Conservation (phyloP, 2,329 filamentous ascomycete species). For the Penicillium glabrum region DNA sequence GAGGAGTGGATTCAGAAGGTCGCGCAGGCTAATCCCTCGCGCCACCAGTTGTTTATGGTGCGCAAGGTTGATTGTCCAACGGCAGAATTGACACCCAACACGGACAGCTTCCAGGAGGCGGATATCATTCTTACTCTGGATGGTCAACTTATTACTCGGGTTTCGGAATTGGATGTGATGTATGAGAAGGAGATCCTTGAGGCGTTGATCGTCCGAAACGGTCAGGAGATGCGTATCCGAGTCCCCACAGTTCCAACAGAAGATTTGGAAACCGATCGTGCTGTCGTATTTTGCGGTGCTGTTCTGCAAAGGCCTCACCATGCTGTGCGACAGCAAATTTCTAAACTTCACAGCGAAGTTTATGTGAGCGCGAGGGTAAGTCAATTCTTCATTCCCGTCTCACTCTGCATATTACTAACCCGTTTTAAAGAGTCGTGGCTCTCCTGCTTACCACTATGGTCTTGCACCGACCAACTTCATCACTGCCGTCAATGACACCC, state of each 20-base stretch:
- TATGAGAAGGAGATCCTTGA: conserved; percentile 83
- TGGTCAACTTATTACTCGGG: conserved; percentile 85
- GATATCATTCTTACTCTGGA: conserved; percentile 92
- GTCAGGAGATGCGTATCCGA: conserved; percentile 72
- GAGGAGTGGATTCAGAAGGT: conserved; percentile 95
- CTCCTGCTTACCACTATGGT: conserved; percentile 84
- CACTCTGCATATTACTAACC: conserved; percentile 4
- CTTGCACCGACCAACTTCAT: conserved; percentile 97
- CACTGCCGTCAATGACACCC: conserved; percentile 86
- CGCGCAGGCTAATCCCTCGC: conserved; percentile 80
- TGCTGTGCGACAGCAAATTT: conserved; percentile 95
- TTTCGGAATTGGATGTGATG: conserved; percentile 94
- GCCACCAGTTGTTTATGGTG: conserved; percentile 98
- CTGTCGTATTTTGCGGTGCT: conserved; percentile 92
- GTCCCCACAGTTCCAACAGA: conserved; percentile 84
- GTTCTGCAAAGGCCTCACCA: conserved; percentile 92
- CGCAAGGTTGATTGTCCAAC: conserved; percentile 76
- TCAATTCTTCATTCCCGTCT: background rate
- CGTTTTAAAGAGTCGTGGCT: conserved; percentile 63
- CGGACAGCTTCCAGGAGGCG: conserved; percentile 75
- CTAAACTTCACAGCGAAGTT: conserved; percentile 91
- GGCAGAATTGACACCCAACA: conserved; percentile 41
- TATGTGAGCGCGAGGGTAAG: conserved; percentile 79
- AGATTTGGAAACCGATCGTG: conserved; percentile 87
- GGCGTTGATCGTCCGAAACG: conserved; percentile 82